Conservation (phyloP, 2,329 filamentous ascomycete species). For the Fusarium anguioides region DNA sequence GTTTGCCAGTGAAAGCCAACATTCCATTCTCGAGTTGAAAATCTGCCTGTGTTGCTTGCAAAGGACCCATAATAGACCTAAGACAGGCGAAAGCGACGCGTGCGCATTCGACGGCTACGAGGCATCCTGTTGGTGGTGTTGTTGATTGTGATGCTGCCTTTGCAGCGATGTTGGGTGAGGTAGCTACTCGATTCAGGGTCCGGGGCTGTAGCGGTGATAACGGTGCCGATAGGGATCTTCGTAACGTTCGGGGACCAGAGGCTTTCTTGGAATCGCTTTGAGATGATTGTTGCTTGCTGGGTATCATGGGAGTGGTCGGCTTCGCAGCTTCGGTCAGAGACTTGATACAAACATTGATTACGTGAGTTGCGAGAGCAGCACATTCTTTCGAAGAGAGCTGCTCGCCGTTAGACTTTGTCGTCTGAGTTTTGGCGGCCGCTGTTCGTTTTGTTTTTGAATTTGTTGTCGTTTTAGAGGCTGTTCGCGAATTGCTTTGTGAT, state of each 20-base stretch:
- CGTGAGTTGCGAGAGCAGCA: conserved; percentile 75
- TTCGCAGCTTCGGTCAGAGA: conserved; percentile 75
- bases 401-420: conserved; percentile 38
- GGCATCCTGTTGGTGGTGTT: conserved; percentile 56
- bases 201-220: conserved; percentile 71
- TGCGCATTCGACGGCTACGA: conserved; percentile 75
- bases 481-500: conserved; percentile 44
- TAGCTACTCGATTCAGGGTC: conserved; percentile 69
- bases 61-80: conserved; percentile 65
- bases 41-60: conserved; percentile 66
- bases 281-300: conserved; percentile 49
- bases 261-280: conserved; percentile 51
- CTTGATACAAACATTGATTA: conserved; percentile 78
- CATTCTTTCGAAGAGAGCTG: conserved; percentile 61
- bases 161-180: conserved; percentile 57
- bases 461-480: conserved; percentile 44
- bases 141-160: conserved; percentile 49
- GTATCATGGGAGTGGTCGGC: conserved; percentile 49
- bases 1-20: conserved; percentile 73
- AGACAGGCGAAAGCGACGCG: conserved; percentile 74
- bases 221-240: conserved; percentile 67
- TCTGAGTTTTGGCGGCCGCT: conserved; percentile 5
- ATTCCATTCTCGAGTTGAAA: conserved; percentile 80
- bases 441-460: conserved; percentile 42
- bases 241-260: conserved; percentile 55